Evolutionary conservation across 1,284 basidiomycete genomes (phyloP).

Genomic region (Fomitopsis schrenkii): DNA sequence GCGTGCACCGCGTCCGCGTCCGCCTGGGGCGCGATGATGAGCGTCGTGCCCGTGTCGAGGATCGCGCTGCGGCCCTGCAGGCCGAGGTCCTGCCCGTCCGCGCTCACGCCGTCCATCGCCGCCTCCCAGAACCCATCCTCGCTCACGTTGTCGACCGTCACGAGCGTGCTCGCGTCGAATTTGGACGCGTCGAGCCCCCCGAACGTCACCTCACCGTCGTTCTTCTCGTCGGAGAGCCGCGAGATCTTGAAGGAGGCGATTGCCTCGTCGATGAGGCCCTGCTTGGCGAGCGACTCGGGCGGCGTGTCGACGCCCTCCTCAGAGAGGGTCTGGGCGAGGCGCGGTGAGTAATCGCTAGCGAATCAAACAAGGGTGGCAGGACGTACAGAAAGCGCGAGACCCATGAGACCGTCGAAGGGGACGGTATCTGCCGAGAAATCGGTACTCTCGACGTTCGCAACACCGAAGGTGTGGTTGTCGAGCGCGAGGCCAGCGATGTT

Average conservation of each 20-base stretch:
- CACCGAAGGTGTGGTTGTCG: slow-evolving; percentile 67
- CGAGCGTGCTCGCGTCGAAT: slow-evolving; percentile 52
- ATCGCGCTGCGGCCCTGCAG: slow-evolving; percentile 65
- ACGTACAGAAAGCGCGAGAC: slow-evolving; percentile 69
- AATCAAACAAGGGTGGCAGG: background rate
- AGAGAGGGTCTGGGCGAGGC: slow-evolving; percentile 48
- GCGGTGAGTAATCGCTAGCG: background rate
- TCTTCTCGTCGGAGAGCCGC: slow-evolving; percentile 65
- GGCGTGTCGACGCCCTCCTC: slow-evolving; percentile 67
- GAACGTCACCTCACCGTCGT: slow-evolving; percentile 81
- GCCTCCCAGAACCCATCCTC: slow-evolving; percentile 77
- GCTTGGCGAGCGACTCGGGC: slow-evolving; percentile 65
- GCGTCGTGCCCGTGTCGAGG: slow-evolving; percentile 77
- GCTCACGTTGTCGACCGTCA: slow-evolving; percentile 59
- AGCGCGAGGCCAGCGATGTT: slow-evolving; percentile 65
- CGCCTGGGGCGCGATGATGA: slow-evolving; percentile 52
- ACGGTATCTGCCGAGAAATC: slow-evolving; percentile 55
- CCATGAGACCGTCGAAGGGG: slow-evolving; percentile 83
- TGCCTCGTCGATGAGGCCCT: slow-evolving; percentile 58
- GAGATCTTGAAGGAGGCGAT: slow-evolving; percentile 83
- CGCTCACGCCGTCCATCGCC: slow-evolving; percentile 50
- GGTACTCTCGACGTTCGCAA: slow-evolving; percentile 55
- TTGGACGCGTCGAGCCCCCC: slow-evolving; percentile 75
- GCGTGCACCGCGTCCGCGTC: slow-evolving; percentile 60
- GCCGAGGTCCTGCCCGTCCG: slow-evolving; percentile 51